These are phyloP conservation scores for Pterulicium gracile DNA, from an alignment of 1,284 basidiomycete genomes.

Conservation along the genomic window DNA sequence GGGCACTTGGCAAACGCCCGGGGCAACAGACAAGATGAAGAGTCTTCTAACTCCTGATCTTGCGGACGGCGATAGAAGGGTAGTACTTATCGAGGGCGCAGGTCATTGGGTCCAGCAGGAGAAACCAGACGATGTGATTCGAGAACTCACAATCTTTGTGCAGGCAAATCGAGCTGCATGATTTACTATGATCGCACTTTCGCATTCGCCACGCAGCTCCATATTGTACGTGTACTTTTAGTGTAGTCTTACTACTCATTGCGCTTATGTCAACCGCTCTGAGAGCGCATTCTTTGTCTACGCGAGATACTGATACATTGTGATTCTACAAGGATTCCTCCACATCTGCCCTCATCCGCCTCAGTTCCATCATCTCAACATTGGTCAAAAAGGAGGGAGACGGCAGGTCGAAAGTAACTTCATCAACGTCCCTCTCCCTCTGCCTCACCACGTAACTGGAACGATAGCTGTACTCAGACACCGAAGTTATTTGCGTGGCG, in stretches of 20 bases:
- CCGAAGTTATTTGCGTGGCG: background rate
- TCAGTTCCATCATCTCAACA: conserved; percentile 29
- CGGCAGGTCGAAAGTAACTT: conserved; percentile 9
- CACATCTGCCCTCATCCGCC: conserved; percentile 21
- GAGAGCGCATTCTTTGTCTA: too few species aligned
- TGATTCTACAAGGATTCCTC: too few species aligned
- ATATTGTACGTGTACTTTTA: too few species aligned
- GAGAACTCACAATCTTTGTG: background rate
- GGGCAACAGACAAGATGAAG: conserved; percentile 33
- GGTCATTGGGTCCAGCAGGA: conserved; percentile 60
- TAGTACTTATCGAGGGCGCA: conserved; percentile 43
- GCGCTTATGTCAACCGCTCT: too few species aligned
- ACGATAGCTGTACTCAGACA: background rate
- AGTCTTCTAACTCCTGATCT: background rate
- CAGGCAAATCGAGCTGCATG: too few species aligned
- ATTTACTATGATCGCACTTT: too few species aligned
- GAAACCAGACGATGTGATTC: conserved; percentile 28
- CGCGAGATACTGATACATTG: too few species aligned
- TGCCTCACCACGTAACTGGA: conserved; percentile 4
- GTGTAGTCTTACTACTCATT: too few species aligned
- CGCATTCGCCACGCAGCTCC: too few species aligned
- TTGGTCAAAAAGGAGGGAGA: conserved; percentile 17
- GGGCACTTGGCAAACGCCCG: conserved; percentile 46
- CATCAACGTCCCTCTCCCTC: conserved; percentile 8
- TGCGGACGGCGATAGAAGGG: conserved; percentile 22